A percentile compares a stretch with the other conserved stretches of the same genome.
Conservation (phyloP, 1,139 yeast genomes). For the Pichiaceae sp. region DNA sequence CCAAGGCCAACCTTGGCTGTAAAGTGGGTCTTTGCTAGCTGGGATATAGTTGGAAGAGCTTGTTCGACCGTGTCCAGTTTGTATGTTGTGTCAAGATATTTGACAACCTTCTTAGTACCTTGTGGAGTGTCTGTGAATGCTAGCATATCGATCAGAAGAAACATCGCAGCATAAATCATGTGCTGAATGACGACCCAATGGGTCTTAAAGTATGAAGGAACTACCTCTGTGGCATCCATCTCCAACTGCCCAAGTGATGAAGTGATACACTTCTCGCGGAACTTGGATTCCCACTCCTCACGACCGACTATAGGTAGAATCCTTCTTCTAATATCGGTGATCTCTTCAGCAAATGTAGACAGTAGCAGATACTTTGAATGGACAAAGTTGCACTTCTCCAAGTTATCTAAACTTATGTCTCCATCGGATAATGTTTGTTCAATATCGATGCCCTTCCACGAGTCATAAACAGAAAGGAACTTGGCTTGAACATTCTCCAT, state of each 20-base stretch:
- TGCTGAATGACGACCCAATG: slow-evolving; percentile 19
- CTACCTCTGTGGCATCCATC: slow-evolving; percentile 10
- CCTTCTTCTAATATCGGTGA: slow-evolving; percentile 6
- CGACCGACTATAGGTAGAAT: slow-evolving; percentile 12
- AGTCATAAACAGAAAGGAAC: no score
- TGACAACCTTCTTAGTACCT: no score
- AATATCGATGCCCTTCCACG: no score
- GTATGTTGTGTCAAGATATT: slow-evolving; percentile 10
- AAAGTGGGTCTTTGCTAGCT: slow-evolving; percentile 10
- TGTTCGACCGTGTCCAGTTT: slow-evolving; percentile 9
- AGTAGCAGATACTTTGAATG: no score
- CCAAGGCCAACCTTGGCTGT: slow-evolving; percentile 17
- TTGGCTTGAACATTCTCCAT: no score
- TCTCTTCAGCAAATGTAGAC: no score
- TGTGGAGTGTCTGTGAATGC: slow-evolving; percentile 13
- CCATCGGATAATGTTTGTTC: no score
- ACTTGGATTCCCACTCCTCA: slow-evolving; percentile 11
- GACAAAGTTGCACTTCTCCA: no score
- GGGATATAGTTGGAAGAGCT: slow-evolving; percentile 12
- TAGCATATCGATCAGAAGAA: slow-evolving; percentile 16
- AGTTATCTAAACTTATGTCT: no score
- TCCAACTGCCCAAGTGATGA: no score
- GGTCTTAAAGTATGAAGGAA: slow-evolving; percentile 11
- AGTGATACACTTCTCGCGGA: slow-evolving; percentile 12
- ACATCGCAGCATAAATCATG: slow-evolving; percentile 15